Evolutionary conservation across 345 rosid genomes (phyloP).

Genomic region (Theobroma cacao): DNA sequence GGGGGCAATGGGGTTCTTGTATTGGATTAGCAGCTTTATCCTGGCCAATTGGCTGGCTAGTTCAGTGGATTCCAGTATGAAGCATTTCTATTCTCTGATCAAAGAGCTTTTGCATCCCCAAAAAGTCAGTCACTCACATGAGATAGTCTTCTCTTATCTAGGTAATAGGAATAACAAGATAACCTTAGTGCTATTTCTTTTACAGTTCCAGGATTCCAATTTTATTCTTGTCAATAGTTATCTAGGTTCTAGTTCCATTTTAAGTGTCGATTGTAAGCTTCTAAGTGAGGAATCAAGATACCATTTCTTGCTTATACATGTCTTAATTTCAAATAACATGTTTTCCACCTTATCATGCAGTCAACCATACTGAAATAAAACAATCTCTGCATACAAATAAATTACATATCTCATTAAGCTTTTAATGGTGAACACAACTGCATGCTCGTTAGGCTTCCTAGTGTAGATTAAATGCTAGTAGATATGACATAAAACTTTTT

Average conservation of each 20-base stretch:
- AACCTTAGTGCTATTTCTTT: not conserved
- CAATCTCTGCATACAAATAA: not conserved
- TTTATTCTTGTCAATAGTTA: not conserved
- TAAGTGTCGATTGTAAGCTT: not conserved
- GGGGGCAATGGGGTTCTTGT: slow-evolving; percentile 42
- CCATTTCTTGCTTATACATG: not conserved
- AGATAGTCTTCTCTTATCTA: not conserved
- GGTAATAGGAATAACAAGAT: not conserved
- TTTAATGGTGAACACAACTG: not conserved
- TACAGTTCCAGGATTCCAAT: not conserved
- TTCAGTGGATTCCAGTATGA: slow-evolving; percentile 36
- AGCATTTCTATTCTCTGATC: not conserved
- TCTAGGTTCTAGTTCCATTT: not conserved
- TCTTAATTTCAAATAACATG: not conserved
- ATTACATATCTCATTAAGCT: not conserved
- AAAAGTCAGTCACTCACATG: not conserved
- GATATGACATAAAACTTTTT: not conserved
- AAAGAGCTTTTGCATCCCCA: not conserved
- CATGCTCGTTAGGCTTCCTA: not conserved
- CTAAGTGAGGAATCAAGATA: not conserved
- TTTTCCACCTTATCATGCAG: not conserved
- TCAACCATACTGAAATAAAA: not conserved
- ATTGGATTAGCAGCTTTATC: slow-evolving; percentile 33
- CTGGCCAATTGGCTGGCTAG: slow-evolving; percentile 38
- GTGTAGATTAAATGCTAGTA: not conserved